A percentile compares a stretch with the other conserved stretches of the same genome.
Evolutionary conservation across 1,284 basidiomycete species (phyloP).

Genomic region (Vanrija humicola): DNA sequence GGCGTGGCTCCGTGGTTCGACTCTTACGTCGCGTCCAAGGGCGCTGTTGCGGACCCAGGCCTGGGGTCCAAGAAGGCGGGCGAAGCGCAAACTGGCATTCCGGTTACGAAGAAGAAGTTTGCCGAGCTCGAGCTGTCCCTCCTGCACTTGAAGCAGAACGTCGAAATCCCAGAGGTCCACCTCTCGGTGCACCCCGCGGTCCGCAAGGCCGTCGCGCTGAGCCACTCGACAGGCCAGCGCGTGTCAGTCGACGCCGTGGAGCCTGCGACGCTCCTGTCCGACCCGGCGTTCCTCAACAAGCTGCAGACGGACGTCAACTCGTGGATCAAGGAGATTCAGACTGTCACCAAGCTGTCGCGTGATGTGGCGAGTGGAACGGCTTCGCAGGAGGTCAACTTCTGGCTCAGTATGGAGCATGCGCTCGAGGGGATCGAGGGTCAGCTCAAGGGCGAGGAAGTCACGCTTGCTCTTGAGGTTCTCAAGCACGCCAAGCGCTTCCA

Average conservation of each 20-base stretch:
- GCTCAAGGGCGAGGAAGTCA: slow-evolving; percentile 84
- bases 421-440: slow-evolving; percentile 90
- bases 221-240: slow-evolving; percentile 31
- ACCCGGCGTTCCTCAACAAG: slow-evolving; percentile 88
- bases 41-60: slow-evolving; percentile 51
- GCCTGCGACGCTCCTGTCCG: slow-evolving; percentile 58
- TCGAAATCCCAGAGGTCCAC: slow-evolving; percentile 96
- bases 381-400: slow-evolving; percentile 98
- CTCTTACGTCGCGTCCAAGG: slow-evolving; percentile 69
- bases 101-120: slow-evolving; percentile 98
- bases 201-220: slow-evolving; percentile 73
- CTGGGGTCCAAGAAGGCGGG: slow-evolving; percentile 73
- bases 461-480: slow-evolving; percentile 90
- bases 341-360: slow-evolving; percentile 86
- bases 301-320: slow-evolving; percentile 91
- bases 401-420: slow-evolving; percentile 90
- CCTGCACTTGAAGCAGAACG: slow-evolving; percentile 94
- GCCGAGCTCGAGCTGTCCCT: slow-evolving; percentile 96
- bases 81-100: slow-evolving; percentile 83
- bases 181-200: slow-evolving; percentile 88
- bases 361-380: slow-evolving; percentile 95
- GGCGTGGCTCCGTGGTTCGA: slow-evolving; percentile 99
- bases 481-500: slow-evolving; percentile 95
- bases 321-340: slow-evolving; percentile 98
- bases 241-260: slow-evolving; percentile 48